Evolutionary conservation across 768 basidiomycete species (phyloP).

Genomic region (Boletus patriciae): DNA sequence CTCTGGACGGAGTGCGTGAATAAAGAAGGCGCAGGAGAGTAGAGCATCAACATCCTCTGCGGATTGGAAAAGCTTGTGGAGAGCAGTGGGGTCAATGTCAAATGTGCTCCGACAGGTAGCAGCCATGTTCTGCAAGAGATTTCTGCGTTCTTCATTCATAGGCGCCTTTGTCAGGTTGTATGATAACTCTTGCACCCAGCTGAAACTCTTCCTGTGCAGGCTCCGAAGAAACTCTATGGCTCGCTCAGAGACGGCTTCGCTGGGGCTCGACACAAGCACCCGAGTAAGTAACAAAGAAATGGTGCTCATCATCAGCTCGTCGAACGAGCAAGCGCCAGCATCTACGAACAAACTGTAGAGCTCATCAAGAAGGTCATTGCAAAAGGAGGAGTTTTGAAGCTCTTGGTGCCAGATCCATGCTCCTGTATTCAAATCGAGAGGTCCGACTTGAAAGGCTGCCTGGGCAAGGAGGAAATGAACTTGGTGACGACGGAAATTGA

Average conservation of each 20-base stretch:
- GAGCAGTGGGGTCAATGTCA: background rate
- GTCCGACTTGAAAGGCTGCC: background rate
- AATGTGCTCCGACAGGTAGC: background rate
- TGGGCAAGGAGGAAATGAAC: background rate
- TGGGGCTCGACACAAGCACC: background rate
- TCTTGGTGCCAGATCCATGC: background rate
- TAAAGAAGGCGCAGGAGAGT: background rate
- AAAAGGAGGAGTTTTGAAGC: background rate
- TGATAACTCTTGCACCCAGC: background rate
- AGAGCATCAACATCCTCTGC: background rate
- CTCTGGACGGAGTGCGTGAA: background rate
- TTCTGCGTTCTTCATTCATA: background rate
- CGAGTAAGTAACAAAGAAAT: background rate
- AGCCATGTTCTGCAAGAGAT: background rate
- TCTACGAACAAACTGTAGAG: background rate
- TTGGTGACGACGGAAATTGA: background rate
- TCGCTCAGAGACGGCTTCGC: background rate
- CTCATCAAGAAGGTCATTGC: background rate
- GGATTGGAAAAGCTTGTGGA: background rate
- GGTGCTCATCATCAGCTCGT: background rate
- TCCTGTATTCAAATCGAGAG: conserved; percentile 24
- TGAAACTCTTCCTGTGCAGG: background rate
- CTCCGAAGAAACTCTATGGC: background rate
- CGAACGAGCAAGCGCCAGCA: background rate
- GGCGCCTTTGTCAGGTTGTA: background rate